Evolutionary conservation across 108 stramenopile genomes (phyloP).

Genomic region (Ochromonas danica): DNA sequence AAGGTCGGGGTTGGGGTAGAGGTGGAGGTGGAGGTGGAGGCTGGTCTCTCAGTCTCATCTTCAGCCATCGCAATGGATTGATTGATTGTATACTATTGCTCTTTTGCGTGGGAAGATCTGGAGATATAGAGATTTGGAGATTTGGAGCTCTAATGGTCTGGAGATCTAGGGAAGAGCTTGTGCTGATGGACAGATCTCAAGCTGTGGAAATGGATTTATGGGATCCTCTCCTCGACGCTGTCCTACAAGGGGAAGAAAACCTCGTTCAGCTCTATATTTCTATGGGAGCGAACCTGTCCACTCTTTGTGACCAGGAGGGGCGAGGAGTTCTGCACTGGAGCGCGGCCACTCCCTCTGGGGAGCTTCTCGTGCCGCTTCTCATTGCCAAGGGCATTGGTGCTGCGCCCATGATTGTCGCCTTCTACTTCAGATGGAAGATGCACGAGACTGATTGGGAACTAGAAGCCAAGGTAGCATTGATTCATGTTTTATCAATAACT

Average conservation of each 20-base stretch:
- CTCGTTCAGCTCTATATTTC: neutral
- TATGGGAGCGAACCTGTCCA: conserved; percentile 3
- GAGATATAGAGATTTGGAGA: too few species aligned
- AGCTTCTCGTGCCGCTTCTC: conserved; percentile 1
- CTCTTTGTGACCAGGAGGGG: neutral
- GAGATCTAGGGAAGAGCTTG: too few species aligned
- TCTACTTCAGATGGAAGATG: conserved; percentile 32
- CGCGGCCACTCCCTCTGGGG: conserved; percentile 5
- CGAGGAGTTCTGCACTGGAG: conserved; percentile 1
- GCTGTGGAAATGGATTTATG: conserved; percentile 29
- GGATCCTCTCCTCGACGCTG: neutral
- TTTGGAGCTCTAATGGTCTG: too few species aligned
- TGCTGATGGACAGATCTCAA: too few species aligned
- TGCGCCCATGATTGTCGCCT: conserved; percentile 19
- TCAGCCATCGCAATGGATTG: too few species aligned
- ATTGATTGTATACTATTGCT: too few species aligned
- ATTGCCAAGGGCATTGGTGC: conserved; percentile 31
- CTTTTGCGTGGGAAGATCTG: too few species aligned
- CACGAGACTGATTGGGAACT: conserved; percentile 10
- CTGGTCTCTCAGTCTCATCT: too few species aligned
- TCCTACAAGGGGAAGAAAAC: neutral
- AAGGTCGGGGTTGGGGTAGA: too few species aligned
- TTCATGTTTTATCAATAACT: conserved; percentile 17
- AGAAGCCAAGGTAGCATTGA: conserved; percentile 19
- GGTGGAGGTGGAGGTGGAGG: too few species aligned